Base-by-base conservation (phyloP, 345 rosid genomes). In the Eutrema heterophyllum region DNA sequence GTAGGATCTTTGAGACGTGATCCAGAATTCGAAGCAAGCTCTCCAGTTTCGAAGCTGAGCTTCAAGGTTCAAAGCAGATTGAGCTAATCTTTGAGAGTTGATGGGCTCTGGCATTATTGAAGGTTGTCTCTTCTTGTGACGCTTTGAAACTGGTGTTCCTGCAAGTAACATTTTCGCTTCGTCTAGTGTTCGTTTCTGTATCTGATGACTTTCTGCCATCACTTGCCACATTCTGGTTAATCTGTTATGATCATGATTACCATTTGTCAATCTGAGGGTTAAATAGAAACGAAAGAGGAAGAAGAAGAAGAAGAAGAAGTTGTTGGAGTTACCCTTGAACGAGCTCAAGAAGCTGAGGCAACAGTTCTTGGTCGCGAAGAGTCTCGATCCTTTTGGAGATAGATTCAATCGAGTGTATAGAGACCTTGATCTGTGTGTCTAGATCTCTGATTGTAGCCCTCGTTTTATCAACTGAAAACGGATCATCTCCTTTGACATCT, bases 171-270 rank as follows among this genome's bases (percentile, higher is more conserved):
- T 72, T 80, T 89, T 95, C 49, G 99, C 98, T 74, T 88, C 96
- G 18, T 92, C 94, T 76, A 95, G 74, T 52, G 97, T 87, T 66
- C 84, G 86, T 77, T 86, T 92, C 78, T 95, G 99, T 45, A 81
- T 78, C 67, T 83, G 91, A 73, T 95, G 99, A 67, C 97, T 84
- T 68, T 88, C 94, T 58, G 97, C 93, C 98, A 95, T 92, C 72
- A 86, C 89, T 81, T 88, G 86, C 99, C 99, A 95, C 99, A 95
- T 95, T 70, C 79, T 85, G 52, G 88, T 83, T 76, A 95, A 76
- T 77, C 99, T 95, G 91, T 71, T 60, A 55, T 36, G 49, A 51
- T 59, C 41, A 67, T 24, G 46, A 32, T 9, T 39, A 26, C 18
- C 24, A 70, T 51, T n/a, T 40, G 5, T 46, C 14, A 57, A 10